These are phyloP conservation scores for Spathaspora boniae DNA, from an alignment of 805 yeast genomes.

Conservation along the genomic window DNA sequence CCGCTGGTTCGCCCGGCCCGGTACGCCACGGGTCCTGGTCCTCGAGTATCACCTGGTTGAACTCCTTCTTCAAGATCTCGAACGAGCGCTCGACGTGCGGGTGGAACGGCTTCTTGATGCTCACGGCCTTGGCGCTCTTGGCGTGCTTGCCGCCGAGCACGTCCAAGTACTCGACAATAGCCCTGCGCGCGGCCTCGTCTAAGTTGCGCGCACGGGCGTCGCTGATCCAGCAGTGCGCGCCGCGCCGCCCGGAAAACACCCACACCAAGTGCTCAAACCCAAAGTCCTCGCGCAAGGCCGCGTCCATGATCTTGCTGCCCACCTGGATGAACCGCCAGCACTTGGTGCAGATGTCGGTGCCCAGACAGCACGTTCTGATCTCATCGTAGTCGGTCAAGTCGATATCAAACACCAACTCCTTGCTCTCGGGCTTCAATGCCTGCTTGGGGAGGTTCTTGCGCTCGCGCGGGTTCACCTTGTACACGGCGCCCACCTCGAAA, in stretches of 20 bases:
- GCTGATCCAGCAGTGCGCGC: constrained; percentile 98
- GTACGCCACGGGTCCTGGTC: constrained; percentile 86
- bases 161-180: constrained; percentile 82
- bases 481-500: constrained; percentile 93
- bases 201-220: constrained; percentile 75
- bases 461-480: constrained; percentile 82
- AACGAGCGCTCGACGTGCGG: constrained; percentile 82
- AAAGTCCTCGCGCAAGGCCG: constrained; percentile 77
- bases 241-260: constrained; percentile 98
- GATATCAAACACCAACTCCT: constrained; percentile 92
- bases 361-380: constrained; percentile 88
- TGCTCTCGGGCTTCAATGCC: constrained; percentile 74
- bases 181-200: constrained; percentile 69
- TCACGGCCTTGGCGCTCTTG: constrained; percentile 47
- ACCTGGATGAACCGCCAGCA: constrained; percentile 93
- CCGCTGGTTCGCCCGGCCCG: constrained; percentile 29
- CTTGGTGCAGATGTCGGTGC: constrained; percentile 76
- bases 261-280: constrained; percentile 84
- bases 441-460: constrained; percentile 72
- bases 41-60: constrained; percentile 60
- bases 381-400: constrained; percentile 97
- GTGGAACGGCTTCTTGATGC: constrained; percentile 76
- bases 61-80: constrained; percentile 59
- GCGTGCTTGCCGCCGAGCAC: constrained; percentile 45
- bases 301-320: constrained; percentile 73